phyloP scores from a whole-genome alignment of 2,329 filamentous ascomycete species.

The Fusarium coffeatum region DNA sequence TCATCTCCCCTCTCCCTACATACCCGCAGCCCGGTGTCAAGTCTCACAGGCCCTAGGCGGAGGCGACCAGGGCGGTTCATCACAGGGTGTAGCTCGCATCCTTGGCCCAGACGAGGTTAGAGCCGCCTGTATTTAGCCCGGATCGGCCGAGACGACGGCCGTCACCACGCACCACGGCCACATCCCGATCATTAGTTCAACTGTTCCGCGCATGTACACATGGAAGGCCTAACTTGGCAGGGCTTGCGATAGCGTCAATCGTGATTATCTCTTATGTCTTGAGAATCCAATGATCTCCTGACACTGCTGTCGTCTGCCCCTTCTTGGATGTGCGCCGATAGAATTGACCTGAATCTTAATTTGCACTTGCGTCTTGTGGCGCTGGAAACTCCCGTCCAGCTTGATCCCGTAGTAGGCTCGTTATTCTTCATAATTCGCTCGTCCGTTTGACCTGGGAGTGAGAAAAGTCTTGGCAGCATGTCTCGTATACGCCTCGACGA shows the following conservation, averaged over 20 bases:
- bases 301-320: background rate
- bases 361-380: constrained; percentile 4
- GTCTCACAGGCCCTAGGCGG: background rate
- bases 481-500: constrained; percentile 10
- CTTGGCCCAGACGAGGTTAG: constrained; percentile 14
- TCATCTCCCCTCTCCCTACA: background rate
- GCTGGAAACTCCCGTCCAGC: background rate
- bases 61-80: background rate
- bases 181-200: background rate
- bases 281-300: background rate
- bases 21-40: background rate
- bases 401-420: constrained; percentile 8
- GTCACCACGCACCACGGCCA: background rate
- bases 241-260: constrained; percentile 12
- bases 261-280: background rate
- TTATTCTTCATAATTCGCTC: constrained; percentile 34
- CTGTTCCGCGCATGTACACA: constrained; percentile 6
- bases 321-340: background rate
- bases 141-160: background rate
- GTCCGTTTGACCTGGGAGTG: constrained; percentile 28
- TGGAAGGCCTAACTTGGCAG: background rate
- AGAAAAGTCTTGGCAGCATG: constrained; percentile 2
- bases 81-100: constrained; percentile 9
- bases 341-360: background rate
- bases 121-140: background rate